Base-by-base conservation (phyloP, 2,329 filamentous ascomycete species). In the Colletotrichum sp. region DNA sequence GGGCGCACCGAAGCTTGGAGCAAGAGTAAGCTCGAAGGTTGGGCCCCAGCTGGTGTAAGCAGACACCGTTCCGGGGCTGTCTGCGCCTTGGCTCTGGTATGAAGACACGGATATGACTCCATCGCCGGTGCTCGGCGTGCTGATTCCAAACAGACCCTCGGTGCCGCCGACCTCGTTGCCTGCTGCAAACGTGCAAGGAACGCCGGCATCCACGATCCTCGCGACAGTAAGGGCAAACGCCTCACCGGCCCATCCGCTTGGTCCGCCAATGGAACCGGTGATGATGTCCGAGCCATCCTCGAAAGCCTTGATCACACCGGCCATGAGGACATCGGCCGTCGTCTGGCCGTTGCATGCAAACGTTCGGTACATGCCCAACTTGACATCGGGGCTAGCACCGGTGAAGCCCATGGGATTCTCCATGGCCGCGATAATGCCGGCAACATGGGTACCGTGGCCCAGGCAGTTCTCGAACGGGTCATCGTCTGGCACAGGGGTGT, bases 41-140 rank as follows among this genome's bases (percentile, higher is more conserved):
- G 91, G 91, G 5, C 91, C 91, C 91, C 91, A 93, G n/a, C 87
- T 89, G 36, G 88, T 90, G 80, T 85, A 92, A 4, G 81, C 81
- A 0, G 74, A 76, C 2, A 74, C 71, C 9, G 39, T 39, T 5
- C 74, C 74, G 4, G 60, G 27, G 1, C 66, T 57, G 13, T 67
- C 72, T 0, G 60, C 55, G 1, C 44, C 74, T 5, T 74, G n/a
- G 78, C 87, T 91, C 78, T 91, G 87, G 70, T 89, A 84, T 0
- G 89, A 90, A 4, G 87, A 88, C 11, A 91, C 84, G 25, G 88
- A 84, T 1, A 87, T 85, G 3, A 89, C 88, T n/a, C 82, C 83
- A 68, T 86, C 86, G 68, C 88, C 89, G 68, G 87, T 85, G 16
- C 88, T 86, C 0, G 89, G 88, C 8, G 86, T 86, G 76, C 85